Evolutionary conservation across 140 eudicot species (phyloP), one percentile per base, ranked within the genome.

Genomic region (Senecio squalidus): DNA sequence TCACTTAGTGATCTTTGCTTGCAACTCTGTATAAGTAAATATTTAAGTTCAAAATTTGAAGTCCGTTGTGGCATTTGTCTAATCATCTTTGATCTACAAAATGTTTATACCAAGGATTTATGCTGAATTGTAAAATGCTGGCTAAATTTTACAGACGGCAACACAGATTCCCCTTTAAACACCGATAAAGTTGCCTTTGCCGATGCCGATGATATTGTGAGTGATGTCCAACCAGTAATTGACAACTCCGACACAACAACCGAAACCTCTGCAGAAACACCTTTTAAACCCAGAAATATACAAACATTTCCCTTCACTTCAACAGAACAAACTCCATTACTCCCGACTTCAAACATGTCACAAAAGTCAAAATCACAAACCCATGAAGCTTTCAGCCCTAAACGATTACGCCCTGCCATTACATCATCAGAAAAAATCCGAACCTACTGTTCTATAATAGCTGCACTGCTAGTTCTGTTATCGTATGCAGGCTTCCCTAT

Each of bases 401-500:
- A 29, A 34, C 76, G 76, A 47, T 66, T 92, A 68, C 70, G 64
- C 10, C 59, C 69, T 1, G 84, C 95, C 25, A 62, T 92, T 60
- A 58, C 72, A 63, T 69, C 82, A 46, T 74, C 96, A 21, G 84
- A 92, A 71, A 41, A 52, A 18, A 75, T 34, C 41, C 77, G 96
- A 29, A 26, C 49, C 16, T 60, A 27, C 13, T 77, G 76, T 60
- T 80, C 95, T 10, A 14, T 92, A 38, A 58, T 70, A 56, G 75
- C 53, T 18, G 95, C 95, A 24, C 13, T 87, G 52, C 66, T 87
- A 31, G 95, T 87, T 50, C 63, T 82, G 27, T 48, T 87, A 38
- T 82, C 98, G 6, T 76, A 56, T 25, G 46, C 76, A 27, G 84
- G 83, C 27, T 74, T 81, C 53, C 96, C 96, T n/a, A 44, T 86